Base-by-base conservation (phyloP, 768 basidiomycete genomes). In the Pisolithus microcarpus region DNA sequence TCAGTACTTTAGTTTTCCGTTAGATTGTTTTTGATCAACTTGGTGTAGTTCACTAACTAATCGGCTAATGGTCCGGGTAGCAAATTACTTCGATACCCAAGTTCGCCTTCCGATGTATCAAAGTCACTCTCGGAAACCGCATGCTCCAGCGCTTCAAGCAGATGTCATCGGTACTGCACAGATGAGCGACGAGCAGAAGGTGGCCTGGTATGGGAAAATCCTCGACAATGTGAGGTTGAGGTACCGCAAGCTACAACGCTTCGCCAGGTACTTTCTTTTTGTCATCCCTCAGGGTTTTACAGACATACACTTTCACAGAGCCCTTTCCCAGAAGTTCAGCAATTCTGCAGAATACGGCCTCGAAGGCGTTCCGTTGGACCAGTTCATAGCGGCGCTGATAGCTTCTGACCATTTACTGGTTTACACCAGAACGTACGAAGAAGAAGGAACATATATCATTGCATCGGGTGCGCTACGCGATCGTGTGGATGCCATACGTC, bases 11-110 rank as follows among this genome's bases (percentile, higher is more conserved):
- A 37, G 18, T 47, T 13, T 45, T 47, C 44, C 15, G 3, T 53
- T 44, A 43, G 19, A 16, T 49, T 31, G 40, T 43, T 30, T 23
- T 9, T 38, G 18, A 24, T 40, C 37, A 6, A 39, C 15, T 3
- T 43, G 49, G 28, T 38, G 28, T 59, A 98, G 95, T 62, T 87
- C 89, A 9, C 72, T 98, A 44, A 94, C 92, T 0, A 92, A 97
- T 65, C 90, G 88, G 62, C 75, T 98, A 36, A 88, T 95, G 78
- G 83, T 90, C 49, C 85, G 95, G 37, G 89, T 96, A 40, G 89
- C 87, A 45, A 90, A 90, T 63, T 93, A 90, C 65, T 97, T 98
- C 64, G 92, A 97, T 55, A 88, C 87, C 1, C 96, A 97, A 74
- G 84, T 97, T 30, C 84, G 85, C 21, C 79, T 87, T 10, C 86